Conservation (phyloP, 495 filamentous ascomycete species). For the Trichoderma reesei region DNA sequence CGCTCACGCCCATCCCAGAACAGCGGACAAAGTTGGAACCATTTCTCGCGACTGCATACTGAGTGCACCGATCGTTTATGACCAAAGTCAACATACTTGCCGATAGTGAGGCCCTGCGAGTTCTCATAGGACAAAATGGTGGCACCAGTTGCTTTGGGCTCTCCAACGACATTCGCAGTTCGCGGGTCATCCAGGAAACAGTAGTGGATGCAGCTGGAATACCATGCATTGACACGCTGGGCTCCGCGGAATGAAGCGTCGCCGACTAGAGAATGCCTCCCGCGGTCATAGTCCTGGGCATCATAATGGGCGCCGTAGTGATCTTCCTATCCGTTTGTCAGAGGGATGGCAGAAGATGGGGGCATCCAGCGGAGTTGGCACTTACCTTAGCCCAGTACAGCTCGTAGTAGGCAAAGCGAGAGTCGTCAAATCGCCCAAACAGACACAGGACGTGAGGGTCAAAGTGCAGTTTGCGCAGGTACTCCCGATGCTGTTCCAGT, state of each 20-base stretch:
- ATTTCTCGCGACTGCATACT: constrained; percentile 50
- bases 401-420: constrained; percentile 57
- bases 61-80: constrained; percentile 55
- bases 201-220: constrained; percentile 58
- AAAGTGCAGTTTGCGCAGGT: constrained; percentile 46
- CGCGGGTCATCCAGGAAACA: constrained; percentile 60
- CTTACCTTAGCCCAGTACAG: constrained; percentile 61
- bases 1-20: constrained; percentile 26
- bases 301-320: constrained; percentile 55
- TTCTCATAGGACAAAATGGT: constrained; percentile 57
- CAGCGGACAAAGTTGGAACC: constrained; percentile 57
- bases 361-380: neutral
- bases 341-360: neutral
- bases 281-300: constrained; percentile 53
- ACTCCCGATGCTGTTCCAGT: constrained; percentile 52
- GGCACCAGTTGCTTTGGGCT: constrained; percentile 50
- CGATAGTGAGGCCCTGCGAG: constrained; percentile 51
- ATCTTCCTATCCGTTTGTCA: constrained; percentile 42
- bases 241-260: constrained; percentile 52
- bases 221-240: constrained; percentile 59
- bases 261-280: constrained; percentile 58
- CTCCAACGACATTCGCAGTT: constrained; percentile 51
- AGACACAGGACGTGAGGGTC: constrained; percentile 54
- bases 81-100: constrained; percentile 55
- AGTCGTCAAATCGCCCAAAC: constrained; percentile 53